These are phyloP conservation scores for Globisporangium solare DNA, from an alignment of 352 stramenopile species.

Conservation along the genomic window DNA sequence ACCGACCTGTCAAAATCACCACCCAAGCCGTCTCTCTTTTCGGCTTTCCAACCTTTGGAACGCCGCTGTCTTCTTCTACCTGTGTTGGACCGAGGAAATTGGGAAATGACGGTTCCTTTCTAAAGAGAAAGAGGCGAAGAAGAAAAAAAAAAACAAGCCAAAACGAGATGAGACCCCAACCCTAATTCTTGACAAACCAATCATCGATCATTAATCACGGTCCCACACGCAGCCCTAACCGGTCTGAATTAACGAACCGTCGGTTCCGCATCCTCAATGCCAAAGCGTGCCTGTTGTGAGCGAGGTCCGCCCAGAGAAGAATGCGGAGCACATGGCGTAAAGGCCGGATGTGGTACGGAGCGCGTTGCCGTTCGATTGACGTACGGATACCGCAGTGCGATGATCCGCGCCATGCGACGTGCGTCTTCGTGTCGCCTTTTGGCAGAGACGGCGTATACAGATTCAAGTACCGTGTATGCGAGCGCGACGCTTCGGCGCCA, in stretches of 20 bases:
- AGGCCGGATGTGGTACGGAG: background rate
- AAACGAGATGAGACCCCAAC: constrained; percentile 4
- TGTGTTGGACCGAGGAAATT: constrained; percentile 38
- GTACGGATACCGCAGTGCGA: background rate
- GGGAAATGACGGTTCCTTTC: constrained; percentile 24
- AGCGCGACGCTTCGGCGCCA: constrained; percentile 2
- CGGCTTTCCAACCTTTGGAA: background rate
- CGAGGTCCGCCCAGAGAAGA: background rate
- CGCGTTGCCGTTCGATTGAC: background rate
- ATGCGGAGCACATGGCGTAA: background rate
- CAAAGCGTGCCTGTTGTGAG: background rate
- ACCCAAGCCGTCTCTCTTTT: constrained; percentile 9
- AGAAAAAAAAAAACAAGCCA: constrained; percentile 18
- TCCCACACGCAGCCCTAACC: constrained; percentile 6
- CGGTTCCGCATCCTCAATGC: background rate
- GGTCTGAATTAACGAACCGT: background rate
- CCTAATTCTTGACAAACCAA: constrained; percentile 3
- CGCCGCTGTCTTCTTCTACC: constrained; percentile 10
- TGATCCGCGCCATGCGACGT: constrained; percentile 4
- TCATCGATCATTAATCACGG: background rate
- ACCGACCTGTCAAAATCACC: constrained; percentile 2
- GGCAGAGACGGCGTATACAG: background rate
- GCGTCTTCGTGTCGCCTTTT: background rate
- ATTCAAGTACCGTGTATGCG: background rate
- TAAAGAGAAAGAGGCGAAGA: constrained; percentile 13